These are phyloP conservation scores for Monosporascus sp. DNA, from an alignment of 2,329 filamentous ascomycete genomes.

Conservation along the genomic window DNA sequence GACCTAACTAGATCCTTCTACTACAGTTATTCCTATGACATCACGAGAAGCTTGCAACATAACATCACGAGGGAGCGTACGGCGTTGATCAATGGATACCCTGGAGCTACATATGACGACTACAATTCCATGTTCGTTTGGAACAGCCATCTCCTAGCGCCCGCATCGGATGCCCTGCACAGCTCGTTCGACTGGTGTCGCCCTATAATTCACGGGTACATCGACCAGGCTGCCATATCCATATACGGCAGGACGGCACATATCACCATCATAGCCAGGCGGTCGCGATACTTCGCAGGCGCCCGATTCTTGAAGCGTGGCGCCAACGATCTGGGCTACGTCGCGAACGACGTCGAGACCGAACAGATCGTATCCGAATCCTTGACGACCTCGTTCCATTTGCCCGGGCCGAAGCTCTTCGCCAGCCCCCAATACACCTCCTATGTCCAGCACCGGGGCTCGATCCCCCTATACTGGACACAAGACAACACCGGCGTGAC, in stretches of 20 bases:
- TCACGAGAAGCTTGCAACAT: slow-evolving; percentile 85
- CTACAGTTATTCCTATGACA: slow-evolving; percentile 97
- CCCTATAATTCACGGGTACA: slow-evolving; percentile 92
- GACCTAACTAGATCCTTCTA: slow-evolving; percentile 92
- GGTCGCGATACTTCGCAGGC: slow-evolving; percentile 90
- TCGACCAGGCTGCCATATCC: slow-evolving; percentile 80
- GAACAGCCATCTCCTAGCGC: slow-evolving; percentile 85
- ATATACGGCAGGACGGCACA: slow-evolving; percentile 87
- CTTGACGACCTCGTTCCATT: slow-evolving; percentile 91
- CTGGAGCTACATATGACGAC: slow-evolving; percentile 55
- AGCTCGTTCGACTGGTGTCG: slow-evolving; percentile 94
- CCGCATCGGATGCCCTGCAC: slow-evolving; percentile 64
- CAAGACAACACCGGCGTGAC: slow-evolving; percentile 94
- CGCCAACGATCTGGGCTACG: slow-evolving; percentile 89
- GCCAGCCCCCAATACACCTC: slow-evolving; percentile 91
- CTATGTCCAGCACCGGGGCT: slow-evolving; percentile 93
- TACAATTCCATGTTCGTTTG: slow-evolving; percentile 97
- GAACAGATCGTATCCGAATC: slow-evolving; percentile 97
- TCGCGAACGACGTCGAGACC: slow-evolving; percentile 97
- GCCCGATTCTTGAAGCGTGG: slow-evolving; percentile 92
- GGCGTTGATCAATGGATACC: slow-evolving; percentile 60
- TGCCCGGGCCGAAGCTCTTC: slow-evolving; percentile 78
- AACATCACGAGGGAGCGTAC: slow-evolving; percentile 81
- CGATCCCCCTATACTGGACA: slow-evolving; percentile 95
- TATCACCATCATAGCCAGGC: slow-evolving; percentile 87